These are phyloP conservation scores for Emmonsia crescens DNA, from an alignment of 2,329 filamentous ascomycete genomes.

Conservation along the genomic window DNA sequence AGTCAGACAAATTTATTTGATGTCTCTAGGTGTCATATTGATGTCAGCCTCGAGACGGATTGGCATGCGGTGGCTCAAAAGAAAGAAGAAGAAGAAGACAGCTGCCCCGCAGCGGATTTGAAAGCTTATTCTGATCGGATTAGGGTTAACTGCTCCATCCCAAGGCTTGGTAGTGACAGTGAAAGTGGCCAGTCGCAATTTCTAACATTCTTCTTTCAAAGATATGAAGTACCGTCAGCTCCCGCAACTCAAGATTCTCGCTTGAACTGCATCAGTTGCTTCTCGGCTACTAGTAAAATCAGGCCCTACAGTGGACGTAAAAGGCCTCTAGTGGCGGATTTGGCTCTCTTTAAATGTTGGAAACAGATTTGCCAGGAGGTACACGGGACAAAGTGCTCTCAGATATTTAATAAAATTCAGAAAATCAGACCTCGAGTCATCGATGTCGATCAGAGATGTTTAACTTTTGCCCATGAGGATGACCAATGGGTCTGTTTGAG, in stretches of 20 bases:
- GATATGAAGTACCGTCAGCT: neutral
- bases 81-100: neutral
- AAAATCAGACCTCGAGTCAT: constrained; percentile 6
- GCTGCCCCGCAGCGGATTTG: neutral
- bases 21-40: neutral
- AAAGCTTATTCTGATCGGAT: constrained; percentile 5
- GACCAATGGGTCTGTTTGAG: constrained; percentile 8
- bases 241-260: neutral
- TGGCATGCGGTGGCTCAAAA: neutral
- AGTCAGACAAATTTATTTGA: neutral
- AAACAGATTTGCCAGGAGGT: constrained; percentile 4
- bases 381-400: constrained; percentile 1
- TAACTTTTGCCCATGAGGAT: constrained; percentile 2
- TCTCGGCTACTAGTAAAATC: no score
- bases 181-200: neutral
- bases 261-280: neutral
- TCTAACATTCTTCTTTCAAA: neutral
- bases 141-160: constrained; percentile 2
- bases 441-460: constrained; percentile 6
- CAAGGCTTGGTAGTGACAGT: neutral
- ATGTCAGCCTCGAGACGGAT: neutral
- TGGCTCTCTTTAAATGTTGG: constrained; percentile 5
- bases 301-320: neutral
- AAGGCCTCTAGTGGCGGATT: neutral
- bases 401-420: neutral